Conservation (phyloP, 257 asterid genomes). For the Thymus quinquecostatus region DNA sequence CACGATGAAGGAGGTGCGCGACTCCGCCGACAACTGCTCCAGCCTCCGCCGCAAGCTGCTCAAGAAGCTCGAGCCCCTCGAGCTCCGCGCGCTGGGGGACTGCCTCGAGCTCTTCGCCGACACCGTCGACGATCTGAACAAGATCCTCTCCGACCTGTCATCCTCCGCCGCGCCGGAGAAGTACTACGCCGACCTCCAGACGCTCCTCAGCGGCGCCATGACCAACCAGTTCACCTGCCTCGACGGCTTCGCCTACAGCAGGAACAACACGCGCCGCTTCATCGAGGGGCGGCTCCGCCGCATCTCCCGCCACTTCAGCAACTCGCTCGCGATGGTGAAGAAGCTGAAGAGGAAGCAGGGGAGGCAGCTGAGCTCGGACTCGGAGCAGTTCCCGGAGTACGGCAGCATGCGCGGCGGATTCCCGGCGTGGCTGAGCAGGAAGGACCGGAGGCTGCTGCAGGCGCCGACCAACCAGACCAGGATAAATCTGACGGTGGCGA, state of each 20-base stretch:
- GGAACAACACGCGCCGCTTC: slow-evolving; percentile 53
- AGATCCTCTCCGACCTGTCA: slow-evolving; percentile 48
- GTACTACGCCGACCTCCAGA: slow-evolving; percentile 61
- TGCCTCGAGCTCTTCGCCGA: slow-evolving; percentile 69
- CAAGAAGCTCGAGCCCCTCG: slow-evolving; percentile 52
- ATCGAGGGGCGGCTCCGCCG: slow-evolving; percentile 54
- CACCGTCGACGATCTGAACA: slow-evolving; percentile 53
- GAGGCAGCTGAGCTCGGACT: neutral
- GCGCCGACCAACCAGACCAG: slow-evolving; percentile 43
- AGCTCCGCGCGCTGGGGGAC: slow-evolving; percentile 74
- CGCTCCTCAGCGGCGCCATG: slow-evolving; percentile 91
- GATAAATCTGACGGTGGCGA: slow-evolving; percentile 61
- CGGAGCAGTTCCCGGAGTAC: slow-evolving; percentile 48
- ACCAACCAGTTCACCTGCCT: slow-evolving; percentile 93
- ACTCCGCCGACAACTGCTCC: slow-evolving; percentile 55
- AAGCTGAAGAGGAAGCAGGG: slow-evolving; percentile 44
- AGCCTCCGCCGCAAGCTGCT: slow-evolving; percentile 56
- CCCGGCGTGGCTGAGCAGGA: slow-evolving; percentile 69
- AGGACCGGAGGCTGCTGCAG: slow-evolving; percentile 67
- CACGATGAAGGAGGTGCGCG: slow-evolving; percentile 61
- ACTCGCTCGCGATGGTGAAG: slow-evolving; percentile 75
- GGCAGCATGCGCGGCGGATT: slow-evolving; percentile 48
- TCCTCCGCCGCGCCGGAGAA: slow-evolving; percentile 35
- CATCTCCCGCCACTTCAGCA: slow-evolving; percentile 82
- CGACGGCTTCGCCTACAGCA: slow-evolving; percentile 77